Evolutionary conservation across 352 stramenopile genomes (phyloP), one percentile per base, ranked within the genome.

Genomic region (Stephanocyclus meneghinianus): DNA sequence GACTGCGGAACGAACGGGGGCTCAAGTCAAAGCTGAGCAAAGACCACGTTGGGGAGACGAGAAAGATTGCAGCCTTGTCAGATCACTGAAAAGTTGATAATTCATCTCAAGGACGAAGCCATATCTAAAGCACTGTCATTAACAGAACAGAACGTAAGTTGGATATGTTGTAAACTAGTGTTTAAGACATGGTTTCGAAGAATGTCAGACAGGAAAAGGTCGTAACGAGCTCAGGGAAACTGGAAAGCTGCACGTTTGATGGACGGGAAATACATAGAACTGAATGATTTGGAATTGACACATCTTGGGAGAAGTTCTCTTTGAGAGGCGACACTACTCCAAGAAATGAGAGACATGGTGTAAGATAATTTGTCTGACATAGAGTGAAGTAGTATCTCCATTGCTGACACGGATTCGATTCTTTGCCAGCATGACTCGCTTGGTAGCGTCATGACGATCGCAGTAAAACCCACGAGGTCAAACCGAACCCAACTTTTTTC

Each of bases 11-110:
- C 1, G 94, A 97, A 80, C 97, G 97, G 64, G 95, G 97, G 57
- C 71, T 96, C 13, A 92, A 94, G 13, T 77, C 57, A 10, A 95
- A 93, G 74, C 85, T 88, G 18, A 90, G 97, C 29, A 53, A 71
- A 32, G 88, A 90, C 16, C 86, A 90, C 35, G 92, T 91, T 40
- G 87, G 94, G 37, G 75, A 91, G 2, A 89, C 88, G 4, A 93
- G 97, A 40, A 97, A 97, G 85, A 92, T 98, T 35, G 87, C 93
- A 9, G 94, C 53, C 5, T 18, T 62, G n/a, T 95, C 92, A 32
- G 95, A 98, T 70, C 96, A 98, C 98, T 26, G 95, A 98, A 78
- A 98, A 98, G 85, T 87, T 98, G 26, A 98, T 98, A 95, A 87
- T 98, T 7, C 96, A 98, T 75, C 74, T 98, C 9, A 98, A 98